These are phyloP conservation scores for Nannochloropsis oceanica DNA, from an alignment of 108 stramenopile species.

Conservation along the genomic window DNA sequence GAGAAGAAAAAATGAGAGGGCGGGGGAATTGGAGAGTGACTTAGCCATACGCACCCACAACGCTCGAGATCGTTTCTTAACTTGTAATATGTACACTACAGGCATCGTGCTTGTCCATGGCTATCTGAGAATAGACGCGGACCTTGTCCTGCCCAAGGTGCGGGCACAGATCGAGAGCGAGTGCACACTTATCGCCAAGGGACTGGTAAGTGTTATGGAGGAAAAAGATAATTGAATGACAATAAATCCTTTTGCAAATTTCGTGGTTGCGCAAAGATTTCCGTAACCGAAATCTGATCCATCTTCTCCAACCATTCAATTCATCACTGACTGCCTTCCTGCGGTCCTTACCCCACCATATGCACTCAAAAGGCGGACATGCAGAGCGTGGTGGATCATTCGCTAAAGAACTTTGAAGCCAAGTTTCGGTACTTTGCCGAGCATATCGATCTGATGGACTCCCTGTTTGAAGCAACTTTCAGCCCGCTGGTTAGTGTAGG, in stretches of 20 bases:
- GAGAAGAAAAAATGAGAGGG: background rate
- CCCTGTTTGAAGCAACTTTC: slow-evolving; percentile 27
- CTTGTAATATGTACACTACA: background rate
- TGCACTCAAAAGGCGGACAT: background rate
- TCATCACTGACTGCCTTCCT: too few species aligned
- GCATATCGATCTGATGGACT: slow-evolving; percentile 14
- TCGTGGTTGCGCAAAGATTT: too few species aligned
- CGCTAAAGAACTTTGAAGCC: background rate
- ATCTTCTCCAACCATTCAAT: too few species aligned
- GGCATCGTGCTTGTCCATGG: slow-evolving; percentile 68
- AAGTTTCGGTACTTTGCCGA: slow-evolving; percentile 16
- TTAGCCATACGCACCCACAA: background rate
- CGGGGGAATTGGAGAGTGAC: background rate
- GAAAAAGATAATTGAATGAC: too few species aligned
- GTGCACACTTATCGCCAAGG: slow-evolving; percentile 58
- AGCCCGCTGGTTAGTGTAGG: background rate
- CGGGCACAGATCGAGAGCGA: slow-evolving; percentile 72
- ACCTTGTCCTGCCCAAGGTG: slow-evolving; percentile 64
- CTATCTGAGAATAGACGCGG: slow-evolving; percentile 64
- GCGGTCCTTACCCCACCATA: too few species aligned
- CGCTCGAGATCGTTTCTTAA: background rate
- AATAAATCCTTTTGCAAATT: too few species aligned
- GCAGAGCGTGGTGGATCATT: slow-evolving; percentile 9
- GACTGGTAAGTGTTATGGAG: background rate
- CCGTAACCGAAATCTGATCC: too few species aligned